Conservation (phyloP, 163 green algal genomes). For the Scenedesmus sp. region DNA sequence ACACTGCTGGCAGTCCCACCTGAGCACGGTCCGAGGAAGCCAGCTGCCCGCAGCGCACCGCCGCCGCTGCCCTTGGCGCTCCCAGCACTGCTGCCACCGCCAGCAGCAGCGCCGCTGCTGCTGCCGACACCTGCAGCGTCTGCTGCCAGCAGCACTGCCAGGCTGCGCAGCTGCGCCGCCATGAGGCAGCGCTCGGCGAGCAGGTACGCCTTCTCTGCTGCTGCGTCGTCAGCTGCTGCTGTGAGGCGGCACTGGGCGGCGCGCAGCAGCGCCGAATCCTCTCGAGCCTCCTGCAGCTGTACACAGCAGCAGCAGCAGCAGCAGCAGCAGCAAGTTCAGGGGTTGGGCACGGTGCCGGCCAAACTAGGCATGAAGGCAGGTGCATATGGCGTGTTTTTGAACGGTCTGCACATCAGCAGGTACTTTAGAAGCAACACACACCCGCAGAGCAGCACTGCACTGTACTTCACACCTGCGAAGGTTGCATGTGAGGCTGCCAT, state of each 20-base stretch:
- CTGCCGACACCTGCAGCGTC: not conserved
- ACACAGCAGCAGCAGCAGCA: not conserved
- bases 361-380: too few relatives aligned
- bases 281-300: conserved; percentile 31
- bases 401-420: too few relatives aligned
- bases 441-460: too few relatives aligned
- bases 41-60: not conserved
- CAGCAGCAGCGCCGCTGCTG: not conserved
- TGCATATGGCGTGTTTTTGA: too few relatives aligned
- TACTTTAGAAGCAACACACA: too few relatives aligned
- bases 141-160: conserved; percentile 19
- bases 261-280: not conserved
- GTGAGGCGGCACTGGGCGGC: not conserved
- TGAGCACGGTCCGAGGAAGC: not conserved
- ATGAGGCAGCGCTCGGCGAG: conserved; percentile 21
- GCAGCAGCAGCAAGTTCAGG: not conserved
- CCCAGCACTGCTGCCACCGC: not conserved
- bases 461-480: too few relatives aligned
- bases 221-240: not conserved
- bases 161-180: conserved; percentile 1
- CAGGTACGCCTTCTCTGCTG: conserved; percentile 30
- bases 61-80: not conserved
- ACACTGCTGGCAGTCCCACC: not conserved
- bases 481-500: too few relatives aligned
- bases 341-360: too few relatives aligned